Evolutionary conservation across 306 rosid genomes (phyloP).

Genomic region (Trifolium subterraneum): DNA sequence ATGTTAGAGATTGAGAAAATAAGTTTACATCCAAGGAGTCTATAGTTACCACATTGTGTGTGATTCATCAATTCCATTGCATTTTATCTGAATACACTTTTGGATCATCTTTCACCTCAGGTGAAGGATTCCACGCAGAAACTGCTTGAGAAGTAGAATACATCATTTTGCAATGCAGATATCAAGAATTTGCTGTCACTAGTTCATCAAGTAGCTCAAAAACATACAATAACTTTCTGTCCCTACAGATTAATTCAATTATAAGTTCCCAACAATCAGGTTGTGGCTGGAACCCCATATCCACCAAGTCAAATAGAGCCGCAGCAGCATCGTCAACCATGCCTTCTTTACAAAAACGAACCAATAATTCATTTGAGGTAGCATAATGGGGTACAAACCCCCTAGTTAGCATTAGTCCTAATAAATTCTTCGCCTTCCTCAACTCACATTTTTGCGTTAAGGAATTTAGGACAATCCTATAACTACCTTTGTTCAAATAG

Average conservation of each 20-base stretch:
- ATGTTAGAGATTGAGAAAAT: constrained; percentile 62
- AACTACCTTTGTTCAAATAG: constrained; percentile 79
- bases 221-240: constrained; percentile 60
- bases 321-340: constrained; percentile 69
- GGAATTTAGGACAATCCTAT: constrained; percentile 79
- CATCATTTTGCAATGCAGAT: background rate
- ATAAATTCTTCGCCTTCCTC: constrained; percentile 59
- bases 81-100: background rate
- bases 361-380: constrained; percentile 77
- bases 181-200: constrained; percentile 39
- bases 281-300: constrained; percentile 74
- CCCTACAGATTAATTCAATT: constrained; percentile 70
- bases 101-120: background rate
- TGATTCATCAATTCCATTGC: background rate
- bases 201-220: constrained; percentile 80
- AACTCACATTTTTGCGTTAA: constrained; percentile 65
- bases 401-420: constrained; percentile 72
- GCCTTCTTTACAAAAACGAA: constrained; percentile 67
- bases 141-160: background rate
- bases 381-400: constrained; percentile 83
- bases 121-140: background rate
- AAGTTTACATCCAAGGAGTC: constrained; percentile 35
- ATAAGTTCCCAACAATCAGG: constrained; percentile 71
- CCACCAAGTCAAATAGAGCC: constrained; percentile 64
- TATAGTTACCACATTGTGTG: constrained; percentile 2